Percentiles rank a stretch among this genome's conserved stretches.
Conservation (phyloP, 306 rosid genomes). For the Pterocarpus santalinus region DNA sequence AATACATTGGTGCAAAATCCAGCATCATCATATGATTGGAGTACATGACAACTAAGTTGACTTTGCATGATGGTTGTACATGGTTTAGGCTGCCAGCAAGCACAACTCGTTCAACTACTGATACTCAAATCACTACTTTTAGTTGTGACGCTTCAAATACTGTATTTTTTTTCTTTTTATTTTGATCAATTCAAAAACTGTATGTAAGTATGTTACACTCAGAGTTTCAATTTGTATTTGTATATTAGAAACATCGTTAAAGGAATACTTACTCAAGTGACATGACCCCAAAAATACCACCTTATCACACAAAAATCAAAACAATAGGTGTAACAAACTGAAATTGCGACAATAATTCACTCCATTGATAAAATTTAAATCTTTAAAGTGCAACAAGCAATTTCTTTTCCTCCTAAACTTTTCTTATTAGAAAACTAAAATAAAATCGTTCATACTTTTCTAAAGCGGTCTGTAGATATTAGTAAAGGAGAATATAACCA, state of each 20-base stretch:
- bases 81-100: neutral
- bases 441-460: too few species aligned
- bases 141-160: neutral
- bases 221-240: neutral
- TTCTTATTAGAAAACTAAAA: too few species aligned
- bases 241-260: neutral
- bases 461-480: too few species aligned
- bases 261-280: neutral
- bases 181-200: neutral
- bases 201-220: neutral
- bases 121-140: neutral
- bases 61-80: slow-evolving; percentile 17
- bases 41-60: neutral
- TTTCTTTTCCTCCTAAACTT: too few species aligned
- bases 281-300: neutral
- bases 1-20: neutral
- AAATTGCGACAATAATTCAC: too few species aligned
- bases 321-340: too few species aligned
- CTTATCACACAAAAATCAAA: too few species aligned
- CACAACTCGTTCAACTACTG: neutral
- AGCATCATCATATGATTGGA: neutral
- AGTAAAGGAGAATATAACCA: too few species aligned
- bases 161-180: too few species aligned
- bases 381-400: too few species aligned
- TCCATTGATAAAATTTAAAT: too few species aligned